Base-by-base conservation (phyloP, 179 eudicot species). In the Carnegiea gigantea region DNA sequence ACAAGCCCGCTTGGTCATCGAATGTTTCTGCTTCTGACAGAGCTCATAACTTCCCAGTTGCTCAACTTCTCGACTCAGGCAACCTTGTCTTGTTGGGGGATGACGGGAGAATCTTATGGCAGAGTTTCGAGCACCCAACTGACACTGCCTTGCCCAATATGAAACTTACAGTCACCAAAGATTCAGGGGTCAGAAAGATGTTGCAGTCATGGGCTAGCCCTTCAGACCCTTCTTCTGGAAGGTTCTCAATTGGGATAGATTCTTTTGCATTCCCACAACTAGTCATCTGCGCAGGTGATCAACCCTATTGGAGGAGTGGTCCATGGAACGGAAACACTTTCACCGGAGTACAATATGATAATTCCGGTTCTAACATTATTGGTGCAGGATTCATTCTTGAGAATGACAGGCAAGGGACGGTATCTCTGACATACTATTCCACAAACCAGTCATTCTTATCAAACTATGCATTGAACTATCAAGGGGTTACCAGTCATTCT, bases 151-250 rank as follows among this genome's bases (percentile, higher is more conserved):
- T 81, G 44, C 83, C 83, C 9, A 33, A 48, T 36, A 75, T 81
- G 80, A 81, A 67, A 8, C 49, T 81, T 36, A 76, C 65, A 17
- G 70, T 75, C 60, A 81, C 24, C 9, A 65, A n/a, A 5, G 33
- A 76, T 48, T 33, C 76, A 21, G 33, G 49, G 46, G 28, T 23
- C 18, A 57, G 57, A 70, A 49, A 3, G 1, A 10, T 80, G 30
- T 33, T 80, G 51, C 60, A 13, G 20, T 81, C 88, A 7, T 86
- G 88, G 88, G 65, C 23, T 24, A 78, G 74, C 75, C 73, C 74
- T 74, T 83, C 88, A 2, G 83, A 86, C 78, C 88, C 88, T 18
- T 83, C 85, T 6, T 14, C 12, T n/a, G 88, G 88, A 5, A 54
- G 70, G 60, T 86, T 83, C 68, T 51, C 73, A 0, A 53, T 46